Conservation (phyloP, 305 asterid genomes). For the Ajuga reptans region DNA sequence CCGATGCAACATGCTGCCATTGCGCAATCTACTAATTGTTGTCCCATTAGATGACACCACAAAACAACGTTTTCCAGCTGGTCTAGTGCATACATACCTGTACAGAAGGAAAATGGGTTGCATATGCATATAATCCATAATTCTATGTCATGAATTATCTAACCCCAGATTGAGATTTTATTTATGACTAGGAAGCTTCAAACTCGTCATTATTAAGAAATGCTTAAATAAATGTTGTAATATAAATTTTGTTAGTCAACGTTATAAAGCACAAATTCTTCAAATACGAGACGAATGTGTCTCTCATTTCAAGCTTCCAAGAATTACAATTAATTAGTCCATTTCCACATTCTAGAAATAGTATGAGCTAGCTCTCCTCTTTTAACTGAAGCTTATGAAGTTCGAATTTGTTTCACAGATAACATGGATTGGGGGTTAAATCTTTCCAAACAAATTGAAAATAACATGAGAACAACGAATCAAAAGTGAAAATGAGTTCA, state of each 20-base stretch:
- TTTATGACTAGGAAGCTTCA: neutral
- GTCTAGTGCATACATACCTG: slow-evolving; percentile 86
- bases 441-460: neutral
- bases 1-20: slow-evolving; percentile 71
- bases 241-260: neutral
- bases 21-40: slow-evolving; percentile 70
- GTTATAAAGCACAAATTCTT: neutral
- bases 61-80: slow-evolving; percentile 86
- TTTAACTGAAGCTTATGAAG: neutral
- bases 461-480: neutral
- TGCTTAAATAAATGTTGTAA: neutral
- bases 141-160: neutral
- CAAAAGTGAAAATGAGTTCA: neutral
- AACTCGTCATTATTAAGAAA: neutral
- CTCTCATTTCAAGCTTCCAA: slow-evolving; percentile 11
- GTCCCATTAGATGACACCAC: slow-evolving; percentile 85
- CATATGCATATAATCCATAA: slow-evolving; percentile 12
- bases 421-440: neutral
- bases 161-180: neutral
- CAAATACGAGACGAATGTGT: neutral
- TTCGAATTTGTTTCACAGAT: neutral
- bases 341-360: neutral
- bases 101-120: slow-evolving; percentile 9
- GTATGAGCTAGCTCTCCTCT: slow-evolving; percentile 11
- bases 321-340: neutral